These are phyloP conservation scores for Microdochium trichocladiopsis DNA, from an alignment of 2,329 filamentous ascomycete genomes.

Conservation along the genomic window DNA sequence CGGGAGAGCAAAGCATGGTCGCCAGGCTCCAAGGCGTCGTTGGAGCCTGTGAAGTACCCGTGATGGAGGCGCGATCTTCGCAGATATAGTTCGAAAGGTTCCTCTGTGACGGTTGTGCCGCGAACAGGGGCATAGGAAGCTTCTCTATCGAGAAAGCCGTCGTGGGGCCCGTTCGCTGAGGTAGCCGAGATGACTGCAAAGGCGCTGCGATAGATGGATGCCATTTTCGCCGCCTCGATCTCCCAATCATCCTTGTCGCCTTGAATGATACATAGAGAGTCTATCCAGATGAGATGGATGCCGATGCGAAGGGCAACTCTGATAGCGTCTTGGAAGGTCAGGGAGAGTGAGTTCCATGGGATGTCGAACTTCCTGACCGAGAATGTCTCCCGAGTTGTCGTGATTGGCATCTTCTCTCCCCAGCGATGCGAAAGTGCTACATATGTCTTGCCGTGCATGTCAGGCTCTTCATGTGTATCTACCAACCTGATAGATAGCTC, in stretches of 20 bases:
- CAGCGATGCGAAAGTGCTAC: not conserved
- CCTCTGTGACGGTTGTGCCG: not conserved
- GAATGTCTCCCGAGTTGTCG: not conserved
- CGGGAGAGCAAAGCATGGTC: not conserved
- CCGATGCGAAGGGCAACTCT: conserved; percentile 3
- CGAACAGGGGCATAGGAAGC: not conserved
- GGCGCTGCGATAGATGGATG: not conserved
- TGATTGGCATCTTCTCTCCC: not conserved
- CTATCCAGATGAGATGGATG: conserved; percentile 9
- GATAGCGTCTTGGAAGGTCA: conserved; percentile 9
- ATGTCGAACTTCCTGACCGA: conserved; percentile 1
- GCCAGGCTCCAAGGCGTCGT: no score
- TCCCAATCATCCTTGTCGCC: conserved; percentile 4
- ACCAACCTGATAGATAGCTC: not conserved
- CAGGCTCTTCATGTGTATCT: not conserved
- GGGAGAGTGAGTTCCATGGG: conserved; percentile 1
- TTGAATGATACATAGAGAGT: conserved; percentile 11
- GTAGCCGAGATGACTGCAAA: conserved; percentile 3
- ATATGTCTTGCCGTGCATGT: not conserved
- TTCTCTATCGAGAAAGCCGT: conserved; percentile 1
- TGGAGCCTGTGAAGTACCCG: not conserved
- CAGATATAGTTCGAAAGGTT: not conserved
- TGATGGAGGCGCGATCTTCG: not conserved
- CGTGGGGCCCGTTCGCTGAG: not conserved
- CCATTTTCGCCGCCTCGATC: not conserved